Percentiles rank a stretch among this genome's conserved stretches.
phyloP scores from a whole-genome alignment of 2,329 filamentous ascomycete genomes.

The Botrytis elliptica region DNA sequence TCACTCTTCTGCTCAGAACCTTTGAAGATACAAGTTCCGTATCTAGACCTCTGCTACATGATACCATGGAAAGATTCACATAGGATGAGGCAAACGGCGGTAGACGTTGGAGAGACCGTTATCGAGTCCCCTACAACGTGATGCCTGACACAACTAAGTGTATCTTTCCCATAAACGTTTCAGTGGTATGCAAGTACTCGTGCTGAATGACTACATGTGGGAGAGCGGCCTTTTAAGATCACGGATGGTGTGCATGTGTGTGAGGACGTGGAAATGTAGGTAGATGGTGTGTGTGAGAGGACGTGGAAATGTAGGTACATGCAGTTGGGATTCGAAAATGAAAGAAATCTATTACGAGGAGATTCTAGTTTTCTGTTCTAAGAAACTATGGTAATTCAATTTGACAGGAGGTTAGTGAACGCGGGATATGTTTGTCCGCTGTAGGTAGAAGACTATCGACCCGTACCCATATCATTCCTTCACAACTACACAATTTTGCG shows the following conservation, averaged over 20 bases:
- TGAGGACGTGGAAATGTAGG: neutral
- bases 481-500: neutral
- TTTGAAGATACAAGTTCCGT: neutral
- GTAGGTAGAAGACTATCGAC: neutral
- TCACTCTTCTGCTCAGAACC: neutral
- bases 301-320: neutral
- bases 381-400: neutral
- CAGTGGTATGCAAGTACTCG: slow-evolving; percentile 20
- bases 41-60: neutral
- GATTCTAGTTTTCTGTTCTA: neutral
- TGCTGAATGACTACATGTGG: neutral
- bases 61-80: neutral
- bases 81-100: neutral
- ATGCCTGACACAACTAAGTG: slow-evolving; percentile 37
- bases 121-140: too few species aligned
- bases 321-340: neutral
- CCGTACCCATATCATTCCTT: neutral
- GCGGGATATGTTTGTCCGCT: neutral
- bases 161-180: slow-evolving; percentile 42
- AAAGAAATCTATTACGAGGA: neutral
- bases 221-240: neutral
- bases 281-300: neutral
- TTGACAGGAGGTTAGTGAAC: neutral
- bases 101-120: neutral
- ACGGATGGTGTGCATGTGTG: neutral